A percentile compares a stretch with the other conserved stretches of the same genome.
Conservation (phyloP, 768 basidiomycete genomes). For the Xerocomellus dryophilus region DNA sequence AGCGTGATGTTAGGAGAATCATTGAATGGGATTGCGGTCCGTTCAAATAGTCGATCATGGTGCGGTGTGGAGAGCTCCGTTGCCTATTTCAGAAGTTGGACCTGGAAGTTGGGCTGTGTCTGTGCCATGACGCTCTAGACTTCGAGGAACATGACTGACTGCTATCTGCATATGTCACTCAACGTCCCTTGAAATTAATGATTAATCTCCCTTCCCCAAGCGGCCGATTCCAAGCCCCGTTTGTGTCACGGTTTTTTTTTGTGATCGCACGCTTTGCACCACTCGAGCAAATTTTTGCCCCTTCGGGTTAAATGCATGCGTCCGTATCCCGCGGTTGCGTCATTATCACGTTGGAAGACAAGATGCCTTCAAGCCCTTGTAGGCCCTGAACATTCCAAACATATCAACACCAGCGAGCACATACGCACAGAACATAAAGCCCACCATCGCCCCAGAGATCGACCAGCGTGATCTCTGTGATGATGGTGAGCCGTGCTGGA, state of each 20-base stretch:
- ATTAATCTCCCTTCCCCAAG: neutral
- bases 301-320: neutral
- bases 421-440: neutral
- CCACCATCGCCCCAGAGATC: neutral
- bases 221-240: neutral
- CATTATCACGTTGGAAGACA: neutral
- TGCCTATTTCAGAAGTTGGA: constrained; percentile 25
- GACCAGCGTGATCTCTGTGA: neutral
- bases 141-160: neutral
- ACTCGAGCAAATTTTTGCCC: neutral
- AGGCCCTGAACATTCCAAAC: neutral
- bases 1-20: constrained; percentile 13
- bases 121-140: constrained; percentile 22
- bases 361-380: neutral
- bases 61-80: constrained; percentile 14
- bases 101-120: constrained; percentile 18
- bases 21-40: neutral
- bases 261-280: neutral
- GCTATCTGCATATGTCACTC: neutral
- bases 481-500: neutral
- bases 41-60: constrained; percentile 32
- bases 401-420: neutral
- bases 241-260: neutral
- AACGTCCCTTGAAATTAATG: constrained; percentile 1
- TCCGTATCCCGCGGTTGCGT: neutral